phyloP scores from a whole-genome alignment of 139 green algal genomes.

The Protoeuglena noctilucae region DNA sequence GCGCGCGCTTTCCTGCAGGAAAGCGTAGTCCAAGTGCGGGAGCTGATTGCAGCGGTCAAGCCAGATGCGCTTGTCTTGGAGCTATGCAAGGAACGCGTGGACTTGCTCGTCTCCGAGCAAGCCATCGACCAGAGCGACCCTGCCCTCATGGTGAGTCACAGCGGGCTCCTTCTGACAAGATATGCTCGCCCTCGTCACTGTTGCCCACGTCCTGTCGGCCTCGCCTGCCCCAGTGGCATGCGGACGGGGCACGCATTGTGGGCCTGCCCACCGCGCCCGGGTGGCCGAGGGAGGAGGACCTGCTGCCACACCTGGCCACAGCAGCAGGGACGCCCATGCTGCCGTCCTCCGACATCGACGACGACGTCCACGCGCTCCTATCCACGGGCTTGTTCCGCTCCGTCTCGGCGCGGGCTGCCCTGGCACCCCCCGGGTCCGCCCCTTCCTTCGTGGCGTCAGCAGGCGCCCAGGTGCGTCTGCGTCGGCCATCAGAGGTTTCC shows the following conservation, averaged over 20 bases:
- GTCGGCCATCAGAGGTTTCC: background rate
- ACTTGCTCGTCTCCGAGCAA: constrained; percentile 12
- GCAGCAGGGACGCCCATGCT: constrained; percentile 20
- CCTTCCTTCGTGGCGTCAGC: background rate
- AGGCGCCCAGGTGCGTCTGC: background rate
- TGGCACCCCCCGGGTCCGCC: too few species aligned
- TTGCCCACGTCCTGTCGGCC: constrained; percentile 1
- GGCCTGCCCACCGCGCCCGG: constrained; percentile 5
- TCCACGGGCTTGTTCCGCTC: constrained; percentile 9
- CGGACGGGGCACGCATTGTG: constrained; percentile 5
- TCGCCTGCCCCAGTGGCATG: constrained; percentile 1
- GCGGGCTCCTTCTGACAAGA: background rate
- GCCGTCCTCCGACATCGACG: constrained; percentile 8
- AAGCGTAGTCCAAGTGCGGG: constrained; percentile 7
- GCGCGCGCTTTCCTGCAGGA: background rate
- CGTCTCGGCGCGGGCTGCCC: background rate
- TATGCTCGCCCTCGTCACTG: background rate
- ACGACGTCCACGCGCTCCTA: constrained; percentile 10
- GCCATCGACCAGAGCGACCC: constrained; percentile 7
- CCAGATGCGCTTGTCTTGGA: constrained; percentile 52
- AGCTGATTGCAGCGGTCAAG: constrained; percentile 29
- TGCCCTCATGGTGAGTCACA: background rate
- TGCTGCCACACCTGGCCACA: constrained; percentile 26
- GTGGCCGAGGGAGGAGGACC: constrained; percentile 32
- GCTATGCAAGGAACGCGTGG: constrained; percentile 64